Percentiles rank a stretch among this genome's conserved stretches.
Evolutionary conservation across 805 yeast species (phyloP).

Genomic region (Kazachstania bromeliacearum): DNA sequence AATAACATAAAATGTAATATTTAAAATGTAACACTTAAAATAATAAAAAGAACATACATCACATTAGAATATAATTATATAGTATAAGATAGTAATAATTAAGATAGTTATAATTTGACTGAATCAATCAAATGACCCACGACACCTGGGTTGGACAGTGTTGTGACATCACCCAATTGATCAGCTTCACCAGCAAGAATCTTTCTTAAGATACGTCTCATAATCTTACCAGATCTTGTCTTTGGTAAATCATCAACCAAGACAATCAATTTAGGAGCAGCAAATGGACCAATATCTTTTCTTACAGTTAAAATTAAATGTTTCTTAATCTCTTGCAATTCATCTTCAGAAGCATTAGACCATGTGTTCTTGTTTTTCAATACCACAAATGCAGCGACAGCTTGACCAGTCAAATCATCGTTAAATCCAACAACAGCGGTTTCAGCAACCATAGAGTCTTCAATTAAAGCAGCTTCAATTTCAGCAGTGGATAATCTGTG

Average conservation of each 20-base stretch:
- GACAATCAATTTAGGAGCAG: slow-evolving; percentile 69
- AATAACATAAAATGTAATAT: too few relatives aligned
- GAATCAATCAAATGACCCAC: slow-evolving; percentile 56
- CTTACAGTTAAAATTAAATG: slow-evolving; percentile 62
- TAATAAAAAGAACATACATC: background rate
- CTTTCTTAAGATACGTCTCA: slow-evolving; percentile 80
- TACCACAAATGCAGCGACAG: slow-evolving; percentile 74
- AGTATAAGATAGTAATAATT: background rate
- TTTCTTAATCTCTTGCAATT: slow-evolving; percentile 46
- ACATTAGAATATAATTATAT: background rate
- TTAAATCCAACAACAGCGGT: slow-evolving; percentile 77
- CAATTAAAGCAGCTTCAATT: slow-evolving; percentile 74
- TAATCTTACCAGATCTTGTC: slow-evolving; percentile 79
- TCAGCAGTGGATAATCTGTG: slow-evolving; percentile 85
- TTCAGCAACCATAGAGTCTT: slow-evolving; percentile 62
- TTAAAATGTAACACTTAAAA: too few relatives aligned
- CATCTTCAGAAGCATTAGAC: slow-evolving; percentile 32
- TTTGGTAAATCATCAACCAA: slow-evolving; percentile 73
- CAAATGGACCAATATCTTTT: slow-evolving; percentile 77
- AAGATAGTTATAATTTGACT: slow-evolving; percentile 29
- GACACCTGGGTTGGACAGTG: slow-evolving; percentile 67
- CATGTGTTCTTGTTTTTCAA: slow-evolving; percentile 43
- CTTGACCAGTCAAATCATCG: slow-evolving; percentile 80
- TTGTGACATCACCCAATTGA: slow-evolving; percentile 70
- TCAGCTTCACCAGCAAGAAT: slow-evolving; percentile 67